phyloP scores from a whole-genome alignment of 1,284 basidiomycete genomes.

The Polyporus tsugae region DNA sequence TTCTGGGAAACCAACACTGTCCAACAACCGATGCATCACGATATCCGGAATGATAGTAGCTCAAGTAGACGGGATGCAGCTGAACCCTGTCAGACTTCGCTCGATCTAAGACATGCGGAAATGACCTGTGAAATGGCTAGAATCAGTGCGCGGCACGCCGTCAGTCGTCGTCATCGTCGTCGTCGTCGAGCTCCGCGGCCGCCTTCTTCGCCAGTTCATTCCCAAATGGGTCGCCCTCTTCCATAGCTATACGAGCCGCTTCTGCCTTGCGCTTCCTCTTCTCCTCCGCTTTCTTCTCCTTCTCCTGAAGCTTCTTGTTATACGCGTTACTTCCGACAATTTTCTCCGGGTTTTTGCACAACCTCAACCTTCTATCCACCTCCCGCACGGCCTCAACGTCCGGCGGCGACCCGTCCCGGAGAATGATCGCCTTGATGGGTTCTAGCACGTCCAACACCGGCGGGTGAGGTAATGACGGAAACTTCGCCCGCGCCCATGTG shows the following conservation, averaged over 20 bases:
- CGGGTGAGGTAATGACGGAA: conserved; percentile 36
- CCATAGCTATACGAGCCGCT: conserved; percentile 56
- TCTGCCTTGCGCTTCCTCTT: conserved; percentile 74
- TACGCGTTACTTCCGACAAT: conserved; percentile 87
- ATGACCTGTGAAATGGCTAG: conserved; percentile 1
- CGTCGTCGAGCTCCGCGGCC: conserved; percentile 59
- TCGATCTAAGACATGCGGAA: not conserved
- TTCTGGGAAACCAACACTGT: not conserved
- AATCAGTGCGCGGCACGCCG: not conserved
- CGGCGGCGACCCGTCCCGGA: conserved; percentile 64
- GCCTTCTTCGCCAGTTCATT: conserved; percentile 51
- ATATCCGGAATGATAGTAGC: conserved; percentile 6
- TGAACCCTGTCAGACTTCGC: conserved; percentile 8
- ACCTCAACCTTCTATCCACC: conserved; percentile 83
- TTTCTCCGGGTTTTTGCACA: conserved; percentile 95
- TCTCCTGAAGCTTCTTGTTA: conserved; percentile 67
- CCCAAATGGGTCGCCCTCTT: conserved; percentile 74
- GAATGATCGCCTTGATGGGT: conserved; percentile 66
- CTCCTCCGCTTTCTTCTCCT: conserved; percentile 68
- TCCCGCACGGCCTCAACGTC: conserved; percentile 86
- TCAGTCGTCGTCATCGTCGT: conserved; percentile 41
- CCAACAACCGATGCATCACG: not conserved
- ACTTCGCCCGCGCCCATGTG: conserved; percentile 70
- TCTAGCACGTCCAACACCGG: conserved; percentile 51
- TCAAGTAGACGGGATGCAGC: not conserved